Percentiles rank a stretch among this genome's conserved stretches.
Evolutionary conservation across 371 early-diverging fungal genomes (phyloP).

Genomic region (Rhizomucor pusillus): DNA sequence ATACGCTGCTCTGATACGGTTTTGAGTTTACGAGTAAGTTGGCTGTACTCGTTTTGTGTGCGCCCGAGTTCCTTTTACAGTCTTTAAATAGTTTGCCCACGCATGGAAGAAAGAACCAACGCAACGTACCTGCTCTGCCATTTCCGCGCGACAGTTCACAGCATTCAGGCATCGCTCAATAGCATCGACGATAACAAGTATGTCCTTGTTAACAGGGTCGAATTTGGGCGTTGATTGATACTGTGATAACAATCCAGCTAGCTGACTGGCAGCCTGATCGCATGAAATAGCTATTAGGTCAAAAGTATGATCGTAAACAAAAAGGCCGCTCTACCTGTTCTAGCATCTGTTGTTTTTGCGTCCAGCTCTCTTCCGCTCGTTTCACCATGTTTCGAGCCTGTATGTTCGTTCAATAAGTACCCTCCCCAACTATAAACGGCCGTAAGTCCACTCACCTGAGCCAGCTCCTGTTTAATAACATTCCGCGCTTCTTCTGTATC

Average conservation of each 20-base stretch:
- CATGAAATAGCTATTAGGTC: no score
- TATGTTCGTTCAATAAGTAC: constrained; percentile 3
- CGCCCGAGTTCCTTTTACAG: constrained; percentile 13
- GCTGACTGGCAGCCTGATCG: no score
- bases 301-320: no score
- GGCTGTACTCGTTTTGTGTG: constrained; percentile 16
- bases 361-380: constrained; percentile 53
- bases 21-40: constrained; percentile 16
- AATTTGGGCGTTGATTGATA: no score
- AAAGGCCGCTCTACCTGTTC: constrained; percentile 13
- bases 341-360: constrained; percentile 31
- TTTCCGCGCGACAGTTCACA: no score
- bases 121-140: no score
- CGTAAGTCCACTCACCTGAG: constrained; percentile 22
- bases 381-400: constrained; percentile 49
- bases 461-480: constrained; percentile 42
- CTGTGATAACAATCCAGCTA: no score
- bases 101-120: no score
- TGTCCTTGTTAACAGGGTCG: no score
- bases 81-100: no score
- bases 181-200: no score
- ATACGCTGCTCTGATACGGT: constrained; percentile 23
- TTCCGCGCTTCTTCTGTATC: constrained; percentile 37
- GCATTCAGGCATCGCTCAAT: no score
- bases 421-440: neutral